These are phyloP conservation scores for Aspergillus fructus DNA, from an alignment of 2,329 filamentous ascomycete species.

Conservation along the genomic window DNA sequence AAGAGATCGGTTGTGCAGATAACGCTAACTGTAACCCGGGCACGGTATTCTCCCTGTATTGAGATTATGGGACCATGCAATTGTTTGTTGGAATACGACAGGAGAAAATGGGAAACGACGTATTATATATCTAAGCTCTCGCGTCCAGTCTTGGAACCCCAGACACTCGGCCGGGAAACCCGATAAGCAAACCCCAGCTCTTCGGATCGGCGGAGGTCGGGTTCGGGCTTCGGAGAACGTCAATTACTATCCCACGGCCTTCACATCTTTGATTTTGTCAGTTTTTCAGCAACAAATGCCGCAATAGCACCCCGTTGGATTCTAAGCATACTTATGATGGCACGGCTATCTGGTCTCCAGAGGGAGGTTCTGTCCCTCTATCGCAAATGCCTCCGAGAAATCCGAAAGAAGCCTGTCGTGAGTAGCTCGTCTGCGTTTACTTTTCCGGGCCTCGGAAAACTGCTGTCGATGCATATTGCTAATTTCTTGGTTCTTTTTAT, in stretches of 20 bases:
- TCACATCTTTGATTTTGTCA: background rate
- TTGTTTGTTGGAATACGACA: background rate
- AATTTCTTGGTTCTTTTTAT: background rate
- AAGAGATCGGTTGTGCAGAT: background rate
- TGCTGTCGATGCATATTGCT: background rate
- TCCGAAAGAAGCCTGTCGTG: constrained; percentile 76
- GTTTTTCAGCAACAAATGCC: constrained; percentile 6
- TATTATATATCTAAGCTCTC: background rate
- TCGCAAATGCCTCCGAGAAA: constrained; percentile 77
- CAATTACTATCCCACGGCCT: background rate
- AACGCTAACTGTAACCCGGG: background rate
- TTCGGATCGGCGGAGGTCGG: constrained; percentile 1
- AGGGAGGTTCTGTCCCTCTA: constrained; percentile 85
- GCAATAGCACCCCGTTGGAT: background rate
- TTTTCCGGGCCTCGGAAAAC: background rate
- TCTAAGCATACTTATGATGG: constrained; percentile 22
- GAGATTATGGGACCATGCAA: background rate
- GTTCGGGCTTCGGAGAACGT: background rate
- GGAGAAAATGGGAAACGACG: background rate
- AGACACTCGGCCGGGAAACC: constrained; percentile 30
- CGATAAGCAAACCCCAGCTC: constrained; percentile 8
- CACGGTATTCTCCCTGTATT: background rate
- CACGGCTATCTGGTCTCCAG: constrained; percentile 78
- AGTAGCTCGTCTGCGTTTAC: constrained; percentile 20
- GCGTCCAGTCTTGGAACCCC: background rate